Conservation (phyloP, 352 stramenopile genomes). For the Globisporangium solare region DNA sequence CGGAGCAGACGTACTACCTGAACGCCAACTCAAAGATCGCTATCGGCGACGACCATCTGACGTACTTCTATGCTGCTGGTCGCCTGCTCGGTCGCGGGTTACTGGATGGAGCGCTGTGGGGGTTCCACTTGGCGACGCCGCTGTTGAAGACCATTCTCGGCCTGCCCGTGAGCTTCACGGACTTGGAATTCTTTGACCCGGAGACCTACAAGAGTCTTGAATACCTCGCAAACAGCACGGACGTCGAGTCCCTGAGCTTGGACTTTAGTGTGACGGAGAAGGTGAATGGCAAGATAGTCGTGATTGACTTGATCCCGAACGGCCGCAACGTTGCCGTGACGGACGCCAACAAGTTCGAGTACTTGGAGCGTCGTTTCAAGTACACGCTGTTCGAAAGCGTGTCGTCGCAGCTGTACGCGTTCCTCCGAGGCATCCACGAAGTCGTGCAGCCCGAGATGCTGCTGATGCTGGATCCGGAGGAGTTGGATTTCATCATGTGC, state of each 20-base stretch:
- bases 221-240: too few relatives aligned
- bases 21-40: conserved; percentile 53
- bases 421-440: too few relatives aligned
- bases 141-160: too few relatives aligned
- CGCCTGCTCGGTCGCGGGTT: conserved; percentile 30
- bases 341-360: conserved; percentile 93
- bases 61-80: conserved; percentile 48
- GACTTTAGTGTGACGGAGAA: conserved; percentile 35
- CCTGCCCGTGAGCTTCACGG: too few relatives aligned
- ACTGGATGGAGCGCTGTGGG: too few relatives aligned
- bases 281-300: conserved; percentile 17
- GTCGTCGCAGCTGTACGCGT: too few relatives aligned
- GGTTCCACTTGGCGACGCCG: too few relatives aligned
- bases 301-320: conserved; percentile 45
- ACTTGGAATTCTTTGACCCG: conserved; percentile 22
- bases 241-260: too few relatives aligned
- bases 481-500: too few relatives aligned
- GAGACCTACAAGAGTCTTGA: conserved; percentile 36
- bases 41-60: conserved; percentile 55
- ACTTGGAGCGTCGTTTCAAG: too few relatives aligned
- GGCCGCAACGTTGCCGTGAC: conserved; percentile 84
- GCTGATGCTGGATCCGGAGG: neutral
- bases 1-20: conserved; percentile 54
- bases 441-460: too few relatives aligned
- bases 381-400: too few relatives aligned